phyloP scores from a whole-genome alignment of 352 stramenopile species.

The Phytophthora cajani region DNA sequence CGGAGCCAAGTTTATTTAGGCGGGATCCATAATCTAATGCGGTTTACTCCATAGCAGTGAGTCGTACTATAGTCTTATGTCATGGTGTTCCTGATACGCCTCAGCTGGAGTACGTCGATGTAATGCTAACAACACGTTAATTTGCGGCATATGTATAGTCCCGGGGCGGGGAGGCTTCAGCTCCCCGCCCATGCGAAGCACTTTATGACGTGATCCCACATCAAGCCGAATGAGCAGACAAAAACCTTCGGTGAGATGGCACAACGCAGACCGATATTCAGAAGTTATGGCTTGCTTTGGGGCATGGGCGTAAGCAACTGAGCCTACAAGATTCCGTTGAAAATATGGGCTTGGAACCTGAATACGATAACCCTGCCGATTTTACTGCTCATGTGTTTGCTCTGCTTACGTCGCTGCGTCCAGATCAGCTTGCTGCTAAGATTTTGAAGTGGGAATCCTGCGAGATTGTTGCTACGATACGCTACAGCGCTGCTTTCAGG shows the following conservation, averaged over 20 bases:
- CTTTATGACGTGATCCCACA: background rate
- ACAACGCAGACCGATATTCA: background rate
- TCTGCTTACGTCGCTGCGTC: background rate
- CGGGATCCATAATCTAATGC: background rate
- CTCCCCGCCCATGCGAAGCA: background rate
- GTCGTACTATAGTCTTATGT: background rate
- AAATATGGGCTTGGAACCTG: background rate
- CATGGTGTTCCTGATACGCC: background rate
- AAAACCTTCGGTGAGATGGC: background rate
- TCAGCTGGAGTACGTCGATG: background rate
- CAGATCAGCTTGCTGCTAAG: background rate
- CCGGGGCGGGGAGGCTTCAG: background rate
- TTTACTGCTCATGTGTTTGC: background rate
- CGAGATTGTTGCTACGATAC: background rate
- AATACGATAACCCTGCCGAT: background rate
- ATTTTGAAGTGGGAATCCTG: background rate
- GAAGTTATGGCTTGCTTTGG: background rate
- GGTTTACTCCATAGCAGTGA: background rate
- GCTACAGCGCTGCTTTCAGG: background rate
- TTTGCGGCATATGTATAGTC: background rate
- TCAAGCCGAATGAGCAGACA: background rate
- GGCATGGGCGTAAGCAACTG: background rate
- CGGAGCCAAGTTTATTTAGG: background rate
- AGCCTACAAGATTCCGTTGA: background rate
- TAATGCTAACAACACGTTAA: background rate